Percentiles rank a stretch among this genome's conserved stretches.
These are phyloP conservation scores for Fusarium dimerum DNA, from an alignment of 2,329 filamentous ascomycete genomes.

Conservation along the genomic window DNA sequence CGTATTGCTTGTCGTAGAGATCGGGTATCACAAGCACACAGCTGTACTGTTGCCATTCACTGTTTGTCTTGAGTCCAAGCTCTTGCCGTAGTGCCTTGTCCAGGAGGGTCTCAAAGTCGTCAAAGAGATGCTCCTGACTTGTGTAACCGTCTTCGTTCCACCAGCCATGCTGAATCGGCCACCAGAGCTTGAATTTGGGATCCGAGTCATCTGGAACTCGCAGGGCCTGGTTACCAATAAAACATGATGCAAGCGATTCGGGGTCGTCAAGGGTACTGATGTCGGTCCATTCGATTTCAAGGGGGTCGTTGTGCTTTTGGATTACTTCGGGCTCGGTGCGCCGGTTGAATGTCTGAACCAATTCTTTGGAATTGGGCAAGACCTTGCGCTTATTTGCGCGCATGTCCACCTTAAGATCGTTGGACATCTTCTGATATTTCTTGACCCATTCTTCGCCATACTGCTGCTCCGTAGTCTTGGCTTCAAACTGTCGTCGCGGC, in stretches of 20 bases:
- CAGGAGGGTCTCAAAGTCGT: constrained; percentile 85
- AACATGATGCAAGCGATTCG: constrained; percentile 60
- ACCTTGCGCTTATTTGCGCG: constrained; percentile 92
- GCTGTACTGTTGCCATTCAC: constrained; percentile 86
- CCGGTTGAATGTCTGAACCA: constrained; percentile 92
- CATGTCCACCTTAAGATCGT: constrained; percentile 88
- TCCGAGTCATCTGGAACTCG: constrained; percentile 87
- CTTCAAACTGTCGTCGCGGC: constrained; percentile 68
- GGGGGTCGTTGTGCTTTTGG: constrained; percentile 89
- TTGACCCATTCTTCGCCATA: constrained; percentile 82
- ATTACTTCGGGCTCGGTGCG: constrained; percentile 83
- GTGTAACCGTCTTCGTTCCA: constrained; percentile 89
- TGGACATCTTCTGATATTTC: constrained; percentile 78
- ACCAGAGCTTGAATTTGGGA: constrained; percentile 88
- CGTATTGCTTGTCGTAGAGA: constrained; percentile 91
- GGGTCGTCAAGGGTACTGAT: constrained; percentile 67
- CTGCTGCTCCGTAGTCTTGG: constrained; percentile 69
- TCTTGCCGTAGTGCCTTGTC: constrained; percentile 87
- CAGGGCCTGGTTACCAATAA: constrained; percentile 79
- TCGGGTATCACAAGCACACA: constrained; percentile 98
- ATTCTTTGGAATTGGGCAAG: constrained; percentile 93
- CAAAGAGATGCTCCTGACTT: constrained; percentile 75
- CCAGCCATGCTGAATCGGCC: constrained; percentile 85
- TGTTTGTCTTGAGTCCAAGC: constrained; percentile 73
- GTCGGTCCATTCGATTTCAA: constrained; percentile 95